phyloP scores from a whole-genome alignment of 2,329 filamentous ascomycete genomes.

The Cryphonectria radicalis region DNA sequence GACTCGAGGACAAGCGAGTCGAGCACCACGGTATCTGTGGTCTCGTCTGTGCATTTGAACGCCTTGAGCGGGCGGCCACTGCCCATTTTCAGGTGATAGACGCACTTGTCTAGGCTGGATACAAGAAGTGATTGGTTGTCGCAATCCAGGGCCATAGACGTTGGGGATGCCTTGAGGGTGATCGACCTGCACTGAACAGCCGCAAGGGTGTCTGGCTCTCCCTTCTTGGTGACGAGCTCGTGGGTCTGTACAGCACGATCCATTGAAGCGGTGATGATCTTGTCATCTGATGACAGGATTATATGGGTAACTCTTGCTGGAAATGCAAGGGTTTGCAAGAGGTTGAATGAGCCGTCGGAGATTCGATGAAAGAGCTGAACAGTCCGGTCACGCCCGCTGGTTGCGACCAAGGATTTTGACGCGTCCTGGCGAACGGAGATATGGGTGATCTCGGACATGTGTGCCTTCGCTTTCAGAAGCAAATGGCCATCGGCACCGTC shows the following conservation, averaged over 20 bases:
- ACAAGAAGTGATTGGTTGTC: conserved; percentile 64
- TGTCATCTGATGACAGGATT: conserved; percentile 75
- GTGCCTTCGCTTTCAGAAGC: conserved; percentile 78
- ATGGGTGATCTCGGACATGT: conserved; percentile 82
- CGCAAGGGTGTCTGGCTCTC: conserved; percentile 67
- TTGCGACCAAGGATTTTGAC: conserved; percentile 71
- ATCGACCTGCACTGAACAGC: conserved; percentile 79
- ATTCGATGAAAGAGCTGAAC: conserved; percentile 80
- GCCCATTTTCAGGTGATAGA: conserved; percentile 65
- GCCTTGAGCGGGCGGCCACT: conserved; percentile 71
- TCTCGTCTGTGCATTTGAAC: conserved; percentile 84
- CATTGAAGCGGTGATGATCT: conserved; percentile 81
- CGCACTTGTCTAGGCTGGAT: conserved; percentile 63
- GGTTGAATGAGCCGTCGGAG: conserved; percentile 63
- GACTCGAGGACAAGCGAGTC: conserved; percentile 71
- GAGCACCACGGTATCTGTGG: conserved; percentile 80
- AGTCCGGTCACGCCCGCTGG: conserved; percentile 87
- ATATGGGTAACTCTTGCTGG: conserved; percentile 79
- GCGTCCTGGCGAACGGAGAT: conserved; percentile 72
- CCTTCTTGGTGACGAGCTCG: conserved; percentile 73
- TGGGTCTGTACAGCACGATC: conserved; percentile 87
- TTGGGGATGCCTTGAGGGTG: conserved; percentile 82
- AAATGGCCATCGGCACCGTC: conserved; percentile 65
- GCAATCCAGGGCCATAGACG: conserved; percentile 76
- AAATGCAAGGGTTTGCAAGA: conserved; percentile 94